Evolutionary conservation across 805 yeast species (phyloP).

Genomic region (Nakazawaea wickerhamii): DNA sequence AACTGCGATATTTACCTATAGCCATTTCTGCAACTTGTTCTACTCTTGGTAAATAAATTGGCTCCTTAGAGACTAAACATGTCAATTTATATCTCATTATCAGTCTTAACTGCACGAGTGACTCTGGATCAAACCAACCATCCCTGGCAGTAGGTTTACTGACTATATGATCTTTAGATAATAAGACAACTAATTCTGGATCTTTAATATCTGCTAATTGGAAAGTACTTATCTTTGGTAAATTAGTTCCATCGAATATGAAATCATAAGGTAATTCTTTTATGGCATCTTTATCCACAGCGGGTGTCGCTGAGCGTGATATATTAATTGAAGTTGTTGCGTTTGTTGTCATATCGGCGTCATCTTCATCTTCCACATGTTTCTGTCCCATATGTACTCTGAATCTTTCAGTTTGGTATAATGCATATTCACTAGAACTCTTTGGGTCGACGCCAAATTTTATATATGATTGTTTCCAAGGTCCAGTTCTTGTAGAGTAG

Average conservation of each 20-base stretch:
- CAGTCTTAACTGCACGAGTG: conserved; percentile 59
- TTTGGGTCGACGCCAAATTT: conserved; percentile 77
- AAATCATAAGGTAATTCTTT: conserved; percentile 38
- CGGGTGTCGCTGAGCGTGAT: too few relatives aligned
- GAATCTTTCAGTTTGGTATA: conserved; percentile 83
- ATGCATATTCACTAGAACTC: conserved; percentile 44
- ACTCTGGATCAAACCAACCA: conserved; percentile 75
- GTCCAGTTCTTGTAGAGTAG: conserved; percentile 81
- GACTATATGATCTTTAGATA: conserved; percentile 34
- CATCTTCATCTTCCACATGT: conserved; percentile 19
- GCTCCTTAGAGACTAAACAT: conserved; percentile 48
- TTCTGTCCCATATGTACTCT: conserved; percentile 33
- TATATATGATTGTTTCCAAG: conserved; percentile 88
- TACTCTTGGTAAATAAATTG: conserved; percentile 36
- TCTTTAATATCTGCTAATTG: conserved; percentile 79
- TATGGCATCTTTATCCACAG: conserved; percentile 1
- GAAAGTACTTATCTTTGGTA: conserved; percentile 66
- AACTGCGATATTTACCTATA: conserved; percentile 23
- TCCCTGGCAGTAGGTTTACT: conserved; percentile 50
- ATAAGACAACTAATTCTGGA: conserved; percentile 44
- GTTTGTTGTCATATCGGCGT: conserved; percentile 18
- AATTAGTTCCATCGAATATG: conserved; percentile 63
- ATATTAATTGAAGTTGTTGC: too few relatives aligned
- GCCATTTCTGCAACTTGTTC: conserved; percentile 38
- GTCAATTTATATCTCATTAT: conserved; percentile 69